Evolutionary conservation across 345 rosid genomes (phyloP), one percentile per base, ranked within the genome.

Genomic region (Rhizophora apiculata): DNA sequence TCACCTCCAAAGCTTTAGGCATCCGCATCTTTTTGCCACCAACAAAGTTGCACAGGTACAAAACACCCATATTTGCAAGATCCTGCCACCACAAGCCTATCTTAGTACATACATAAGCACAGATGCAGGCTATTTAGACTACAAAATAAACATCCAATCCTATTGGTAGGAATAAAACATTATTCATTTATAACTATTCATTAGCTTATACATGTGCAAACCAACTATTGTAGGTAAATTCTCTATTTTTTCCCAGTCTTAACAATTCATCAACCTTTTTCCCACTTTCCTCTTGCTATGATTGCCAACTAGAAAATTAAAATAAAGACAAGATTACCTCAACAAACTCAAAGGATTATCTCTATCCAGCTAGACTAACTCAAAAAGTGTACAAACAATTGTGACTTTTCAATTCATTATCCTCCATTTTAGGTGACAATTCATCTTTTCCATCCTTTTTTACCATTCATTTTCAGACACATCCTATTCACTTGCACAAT

Each of bases 1-100:
- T 16, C 34, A 78, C 81, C 81, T 78, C 78, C 30, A 78, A 68
- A 66, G 77, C 74, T 65, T 73, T 65, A 56, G 81, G 81, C 71
- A 69, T 69, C 21, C 65, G 56, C 21, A 32, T n/a, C n/a, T 60
- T 61, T 59, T 70, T 61, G 48, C 78, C 78, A 8, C 68, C 54
- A 56, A 73, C 68, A 62, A 69, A 69, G 67, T 74, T 69, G 78
- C 81, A 78, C 24, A 78, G 53, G 75, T 69, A 73, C 68, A 65
- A 11, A 18, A 78, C 71, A 32, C 81, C 78, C 68, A 66, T 65
- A 73, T 78, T 78, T 65, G 78, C 75, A 54, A 73, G 52, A 69
- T 73, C 74, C 81, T 78, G 81, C 54, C 48, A 65, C 11, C 65
- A 69, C 3, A 65, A 4, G n/a, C 30, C 53, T 66, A 26, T 3